These are phyloP conservation scores for Raphanus sativus DNA, from an alignment of 345 rosid species.

Conservation along the genomic window DNA sequence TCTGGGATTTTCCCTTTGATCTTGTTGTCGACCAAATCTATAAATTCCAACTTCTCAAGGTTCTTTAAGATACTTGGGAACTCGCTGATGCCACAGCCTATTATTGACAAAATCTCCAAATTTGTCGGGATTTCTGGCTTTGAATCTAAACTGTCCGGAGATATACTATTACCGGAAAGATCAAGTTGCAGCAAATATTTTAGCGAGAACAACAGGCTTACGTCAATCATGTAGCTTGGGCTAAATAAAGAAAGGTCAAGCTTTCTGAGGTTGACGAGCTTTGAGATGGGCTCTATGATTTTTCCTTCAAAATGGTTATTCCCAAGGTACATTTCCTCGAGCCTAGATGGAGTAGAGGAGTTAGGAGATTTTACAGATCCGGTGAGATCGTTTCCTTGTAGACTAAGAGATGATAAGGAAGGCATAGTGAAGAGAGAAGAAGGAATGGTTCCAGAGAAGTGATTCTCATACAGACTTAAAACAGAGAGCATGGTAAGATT, in stretches of 20 bases:
- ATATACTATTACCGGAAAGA: neutral
- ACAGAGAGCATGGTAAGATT: neutral
- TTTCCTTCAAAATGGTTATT: too few species aligned
- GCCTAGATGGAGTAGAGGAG: too few species aligned
- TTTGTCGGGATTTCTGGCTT: neutral
- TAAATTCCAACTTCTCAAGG: neutral
- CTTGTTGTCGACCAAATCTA: neutral
- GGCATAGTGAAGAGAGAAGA: neutral
- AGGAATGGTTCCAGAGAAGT: neutral
- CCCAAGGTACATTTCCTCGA: too few species aligned
- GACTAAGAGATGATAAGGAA: neutral
- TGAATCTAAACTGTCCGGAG: neutral
- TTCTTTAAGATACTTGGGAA: neutral
- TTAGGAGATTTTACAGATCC: too few species aligned
- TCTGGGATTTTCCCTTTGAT: neutral
- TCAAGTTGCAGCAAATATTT: neutral
- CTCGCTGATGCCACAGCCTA: neutral
- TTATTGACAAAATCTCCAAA: fast-evolving
- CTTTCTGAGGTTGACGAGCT: too few species aligned
- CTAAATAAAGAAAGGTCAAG: too few species aligned
- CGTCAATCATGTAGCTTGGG: neutral
- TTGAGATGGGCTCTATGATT: too few species aligned
- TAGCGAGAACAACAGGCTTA: neutral
- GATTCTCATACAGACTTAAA: too few species aligned
- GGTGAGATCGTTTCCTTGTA: too few species aligned